Conservation (phyloP, 768 basidiomycete species). For the Asterophora parasitica region DNA sequence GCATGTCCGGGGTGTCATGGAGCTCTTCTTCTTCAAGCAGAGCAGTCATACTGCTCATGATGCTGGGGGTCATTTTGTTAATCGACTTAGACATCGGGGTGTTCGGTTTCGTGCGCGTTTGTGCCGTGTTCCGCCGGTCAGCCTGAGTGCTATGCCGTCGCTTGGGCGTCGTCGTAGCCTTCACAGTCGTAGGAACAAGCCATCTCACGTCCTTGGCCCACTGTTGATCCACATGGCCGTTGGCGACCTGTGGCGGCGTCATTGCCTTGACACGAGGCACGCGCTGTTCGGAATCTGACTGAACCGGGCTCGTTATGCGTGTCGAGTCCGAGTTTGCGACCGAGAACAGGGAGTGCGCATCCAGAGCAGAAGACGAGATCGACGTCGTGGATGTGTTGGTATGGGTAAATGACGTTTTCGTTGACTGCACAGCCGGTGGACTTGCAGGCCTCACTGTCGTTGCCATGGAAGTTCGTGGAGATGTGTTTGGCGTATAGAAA, state of each 20-base stretch:
- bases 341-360: conserved; percentile 38
- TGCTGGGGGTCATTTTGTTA: conserved; percentile 32
- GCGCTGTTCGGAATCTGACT: conserved; percentile 26
- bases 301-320: conserved; percentile 28
- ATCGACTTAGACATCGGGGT: conserved; percentile 24
- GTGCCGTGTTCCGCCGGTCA: conserved; percentile 10
- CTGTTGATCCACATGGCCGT: conserved; percentile 43
- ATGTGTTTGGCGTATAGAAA: conserved; percentile 61
- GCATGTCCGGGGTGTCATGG: conserved; percentile 15
- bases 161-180: conserved; percentile 19
- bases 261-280: conserved; percentile 15
- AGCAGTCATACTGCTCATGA: conserved; percentile 50
- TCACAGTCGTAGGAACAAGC: conserved; percentile 35
- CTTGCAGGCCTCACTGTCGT: conserved; percentile 27
- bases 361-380: conserved; percentile 35
- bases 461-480: conserved; percentile 46
- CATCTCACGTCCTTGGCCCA: conserved; percentile 69
- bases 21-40: conserved; percentile 53
- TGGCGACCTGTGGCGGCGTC: conserved; percentile 12
- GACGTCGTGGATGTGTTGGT: conserved; percentile 30
- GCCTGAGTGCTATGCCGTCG: conserved; percentile 2
- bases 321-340: conserved; percentile 34
- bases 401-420: conserved; percentile 18
- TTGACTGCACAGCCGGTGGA: conserved; percentile 21
- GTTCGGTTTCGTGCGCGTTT: conserved; percentile 19